A percentile compares a stretch with the other conserved stretches of the same genome.
phyloP scores from a whole-genome alignment of 164 flowering plant genomes.

The Magnolia officinalis region DNA sequence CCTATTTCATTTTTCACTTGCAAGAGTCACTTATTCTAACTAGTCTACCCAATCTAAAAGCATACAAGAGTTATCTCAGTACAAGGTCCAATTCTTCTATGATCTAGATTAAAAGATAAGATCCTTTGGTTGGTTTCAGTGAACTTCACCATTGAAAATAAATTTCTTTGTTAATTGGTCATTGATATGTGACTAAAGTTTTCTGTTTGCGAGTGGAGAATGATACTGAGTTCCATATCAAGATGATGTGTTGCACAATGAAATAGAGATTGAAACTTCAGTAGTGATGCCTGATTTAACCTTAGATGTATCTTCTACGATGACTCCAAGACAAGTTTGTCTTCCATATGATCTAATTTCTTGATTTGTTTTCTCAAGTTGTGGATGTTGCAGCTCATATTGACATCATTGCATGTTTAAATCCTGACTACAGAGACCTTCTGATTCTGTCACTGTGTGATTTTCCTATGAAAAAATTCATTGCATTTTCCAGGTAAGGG shows the following conservation, averaged over 20 bases:
- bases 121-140: no score
- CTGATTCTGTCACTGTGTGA: no score
- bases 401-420: neutral
- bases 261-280: neutral
- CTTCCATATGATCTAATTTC: neutral
- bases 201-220: neutral
- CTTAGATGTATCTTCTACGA: no score
- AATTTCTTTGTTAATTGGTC: neutral
- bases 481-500: conserved; percentile 58
- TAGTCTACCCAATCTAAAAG: no score
- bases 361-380: neutral
- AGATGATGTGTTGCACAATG: neutral
- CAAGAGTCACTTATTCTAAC: no score
- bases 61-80: no score
- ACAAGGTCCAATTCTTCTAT: no score
- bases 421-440: neutral
- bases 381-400: neutral
- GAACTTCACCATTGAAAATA: neutral
- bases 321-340: neutral
- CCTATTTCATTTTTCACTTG: no score
- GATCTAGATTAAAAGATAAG: no score
- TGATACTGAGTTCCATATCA: neutral
- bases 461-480: neutral
- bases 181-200: no score
- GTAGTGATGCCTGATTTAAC: no score